Base-by-base conservation (phyloP, 257 asterid species). In the Salvia rosmarinus region DNA sequence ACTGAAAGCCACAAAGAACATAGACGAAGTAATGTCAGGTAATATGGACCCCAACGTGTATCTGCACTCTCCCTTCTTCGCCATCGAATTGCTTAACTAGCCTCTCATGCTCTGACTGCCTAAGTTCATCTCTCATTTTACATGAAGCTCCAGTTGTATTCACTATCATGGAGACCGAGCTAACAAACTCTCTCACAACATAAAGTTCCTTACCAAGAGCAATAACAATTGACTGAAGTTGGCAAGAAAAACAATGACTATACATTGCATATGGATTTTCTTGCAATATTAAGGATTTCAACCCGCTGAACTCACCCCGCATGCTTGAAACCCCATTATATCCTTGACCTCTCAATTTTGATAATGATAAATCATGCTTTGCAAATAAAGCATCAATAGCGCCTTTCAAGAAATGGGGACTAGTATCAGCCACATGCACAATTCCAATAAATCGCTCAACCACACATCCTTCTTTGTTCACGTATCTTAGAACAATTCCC, bases 381-480 rank as follows among this genome's bases (percentile, higher is more conserved):
- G 65, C 65, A 34, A 59, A 59, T 32, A 59, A 59, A 59, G 7
- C 65, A 59, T 34, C 46, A 59, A 59, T 34, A 6, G 8, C 65
- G 34, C 6, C 17, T 59, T 59, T 59, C 14, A 34, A 34, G 44
- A 1, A 34, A 34, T 32, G n/a, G 35, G 65, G 16, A n/a, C 25
- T 14, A 34, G 25, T 9, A 11, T 59, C 25, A 8, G 14, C 12
- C 13, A 32, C 44, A 2, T 58, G 64, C 64, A 58, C 21, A 39
- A 59, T 14, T 59, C 28, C 65, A 59, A 59, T 25, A 34, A 59
- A 34, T 1, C 65, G 25, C 25, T 59, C 65, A 8, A 59, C 9
- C 3, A 35, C 65, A 59, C n/a, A 59, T 34, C 46, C 46, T n/a
- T 59, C 42, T 8, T n/a, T 8, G 8, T 34, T 59, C 65, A 59